Evolutionary conservation across 2,329 filamentous ascomycete genomes (phyloP), one percentile per base, ranked within the genome.

Genomic region (Xylariaceae sp.): DNA sequence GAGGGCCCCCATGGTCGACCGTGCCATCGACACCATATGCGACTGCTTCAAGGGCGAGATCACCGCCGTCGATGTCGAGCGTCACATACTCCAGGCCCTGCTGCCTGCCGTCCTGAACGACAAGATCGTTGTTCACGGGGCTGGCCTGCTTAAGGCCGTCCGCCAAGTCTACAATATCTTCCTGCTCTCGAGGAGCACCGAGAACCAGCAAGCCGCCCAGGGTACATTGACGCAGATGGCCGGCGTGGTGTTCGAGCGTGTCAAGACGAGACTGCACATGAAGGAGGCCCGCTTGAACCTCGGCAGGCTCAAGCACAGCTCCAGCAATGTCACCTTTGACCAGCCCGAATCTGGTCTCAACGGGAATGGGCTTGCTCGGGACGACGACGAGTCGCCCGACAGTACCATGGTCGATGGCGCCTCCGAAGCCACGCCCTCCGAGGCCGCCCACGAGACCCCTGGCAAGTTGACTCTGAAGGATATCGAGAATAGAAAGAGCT

Each of bases 81-180:
- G 96, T 50, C 92, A 98, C 63, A 98, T 98, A 49, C 87, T 98
- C 58, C 96, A 98, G 64, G 96, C 92, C 2, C 69, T 98, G 39
- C 68, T 98, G 39, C 89, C 92, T 11, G 93, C 93, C 11, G 92
- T 98, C 11, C 68, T 98, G 44, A 96, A 96, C 56, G 92, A 98
- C 66, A 98, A 96, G 65, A 94, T 96, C 45, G 88, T 98, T 27
- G 93, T 98, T 2, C 92, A 98, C 58, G 92, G 92, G 38, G 90
- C 92, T 23, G 93, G 92, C 43, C 72, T 98, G 42, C 71, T 98
- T 45, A 98, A 98, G 66, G 90, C 92, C 35, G 88, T 98, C 45
- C 83, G 92, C 48, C 87, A 96, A 60, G 94, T 95, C 38, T 98
- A 98, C 70, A 98, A 98, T 65, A 93, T 98, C 49, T 98, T 98